Evolutionary conservation across 129 eudicot genomes (phyloP).

Genomic region (Heracleum sosnowskyi): DNA sequence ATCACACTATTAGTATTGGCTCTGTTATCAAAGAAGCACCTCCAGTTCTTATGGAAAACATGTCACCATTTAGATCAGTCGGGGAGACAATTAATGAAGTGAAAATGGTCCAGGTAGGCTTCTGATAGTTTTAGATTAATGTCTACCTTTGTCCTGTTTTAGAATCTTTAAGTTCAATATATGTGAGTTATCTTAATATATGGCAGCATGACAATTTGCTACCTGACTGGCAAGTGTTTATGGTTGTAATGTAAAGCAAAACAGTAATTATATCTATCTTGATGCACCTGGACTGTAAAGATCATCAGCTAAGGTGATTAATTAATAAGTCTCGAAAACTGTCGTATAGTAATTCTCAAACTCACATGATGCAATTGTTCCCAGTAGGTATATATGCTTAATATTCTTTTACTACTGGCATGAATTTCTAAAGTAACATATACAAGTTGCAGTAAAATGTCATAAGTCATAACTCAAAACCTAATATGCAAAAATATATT

Average conservation of each 20-base stretch:
- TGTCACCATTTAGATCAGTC: slow-evolving; percentile 67
- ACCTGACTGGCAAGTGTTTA: neutral
- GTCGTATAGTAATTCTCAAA: neutral
- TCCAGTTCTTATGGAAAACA: slow-evolving; percentile 53
- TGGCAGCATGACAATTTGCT: neutral
- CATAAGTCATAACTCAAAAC: too few species aligned
- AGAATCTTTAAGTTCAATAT: neutral
- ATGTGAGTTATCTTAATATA: neutral
- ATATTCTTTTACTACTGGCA: neutral
- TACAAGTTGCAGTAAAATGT: too few species aligned
- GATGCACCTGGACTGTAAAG: neutral
- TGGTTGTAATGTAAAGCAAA: neutral
- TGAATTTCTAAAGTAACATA: neutral
- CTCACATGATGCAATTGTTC: too few species aligned
- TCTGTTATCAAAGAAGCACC: slow-evolving; percentile 43
- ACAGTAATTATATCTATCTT: neutral
- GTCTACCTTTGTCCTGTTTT: neutral
- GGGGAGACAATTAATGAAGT: slow-evolving; percentile 77
- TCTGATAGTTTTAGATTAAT: too few species aligned
- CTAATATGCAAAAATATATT: neutral
- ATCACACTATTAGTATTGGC: slow-evolving; percentile 22
- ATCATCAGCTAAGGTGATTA: neutral
- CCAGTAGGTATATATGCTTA: neutral
- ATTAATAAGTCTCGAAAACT: neutral
- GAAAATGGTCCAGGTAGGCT: slow-evolving; percentile 84